These are phyloP conservation scores for Tricholoma saponaceum DNA, from an alignment of 768 basidiomycete genomes.

Conservation along the genomic window DNA sequence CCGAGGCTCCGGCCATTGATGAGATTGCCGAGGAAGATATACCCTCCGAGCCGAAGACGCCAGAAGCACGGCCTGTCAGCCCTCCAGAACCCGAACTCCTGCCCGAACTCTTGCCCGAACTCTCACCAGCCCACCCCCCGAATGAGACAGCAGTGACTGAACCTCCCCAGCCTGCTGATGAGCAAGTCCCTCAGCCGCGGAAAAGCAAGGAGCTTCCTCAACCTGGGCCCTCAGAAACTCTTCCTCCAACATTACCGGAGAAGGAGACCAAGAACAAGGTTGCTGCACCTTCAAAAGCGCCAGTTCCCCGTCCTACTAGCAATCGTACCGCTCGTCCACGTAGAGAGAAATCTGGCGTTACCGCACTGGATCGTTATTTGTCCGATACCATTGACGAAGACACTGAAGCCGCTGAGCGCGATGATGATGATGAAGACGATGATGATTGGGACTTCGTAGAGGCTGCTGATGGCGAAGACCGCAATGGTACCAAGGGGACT, in stretches of 20 bases:
- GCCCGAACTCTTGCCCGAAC: slow-evolving; percentile 16
- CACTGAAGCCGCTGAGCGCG: slow-evolving; percentile 38
- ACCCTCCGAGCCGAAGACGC: slow-evolving; percentile 65
- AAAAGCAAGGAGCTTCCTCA: slow-evolving; percentile 27
- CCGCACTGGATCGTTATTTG: slow-evolving; percentile 72
- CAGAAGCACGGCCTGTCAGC: slow-evolving; percentile 54
- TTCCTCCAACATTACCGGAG: slow-evolving; percentile 25
- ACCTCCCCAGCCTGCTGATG: slow-evolving; percentile 4
- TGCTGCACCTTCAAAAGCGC: slow-evolving; percentile 17
- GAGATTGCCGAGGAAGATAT: slow-evolving; percentile 17
- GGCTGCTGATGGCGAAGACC: slow-evolving; percentile 74
- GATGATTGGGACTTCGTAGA: slow-evolving; percentile 94
- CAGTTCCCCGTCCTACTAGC: slow-evolving; percentile 15
- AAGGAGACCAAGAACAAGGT: slow-evolving; percentile 28
- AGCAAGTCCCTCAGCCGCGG: slow-evolving; percentile 21
- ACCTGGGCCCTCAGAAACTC: slow-evolving; percentile 17
- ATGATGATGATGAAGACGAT: slow-evolving; percentile 61
- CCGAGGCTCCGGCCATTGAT: slow-evolving; percentile 11
- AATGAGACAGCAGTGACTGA: slow-evolving; percentile 10
- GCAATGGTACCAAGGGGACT: slow-evolving; percentile 74
- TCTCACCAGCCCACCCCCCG: slow-evolving; percentile 18
- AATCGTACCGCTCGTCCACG: slow-evolving; percentile 35
- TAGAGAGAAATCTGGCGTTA: slow-evolving; percentile 80
- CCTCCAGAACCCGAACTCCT: slow-evolving; percentile 26
- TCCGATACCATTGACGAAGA: slow-evolving; percentile 53